Conservation (phyloP, 2,329 filamentous ascomycete species). For the Xylariaceae sp. region DNA sequence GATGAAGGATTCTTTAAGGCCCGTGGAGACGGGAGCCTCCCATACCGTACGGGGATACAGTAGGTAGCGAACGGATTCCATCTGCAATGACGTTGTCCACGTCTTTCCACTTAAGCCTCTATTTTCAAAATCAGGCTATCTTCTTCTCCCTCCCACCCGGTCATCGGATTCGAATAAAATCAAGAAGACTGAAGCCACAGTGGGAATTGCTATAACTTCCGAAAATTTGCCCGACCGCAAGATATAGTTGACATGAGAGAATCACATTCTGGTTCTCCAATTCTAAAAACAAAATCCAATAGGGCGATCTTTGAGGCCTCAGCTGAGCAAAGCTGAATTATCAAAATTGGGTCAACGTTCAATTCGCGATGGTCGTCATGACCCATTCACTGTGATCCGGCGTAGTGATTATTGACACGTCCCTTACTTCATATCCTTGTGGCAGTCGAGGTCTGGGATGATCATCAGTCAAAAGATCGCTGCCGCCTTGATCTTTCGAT, state of each 20-base stretch:
- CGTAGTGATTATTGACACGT: constrained; percentile 6
- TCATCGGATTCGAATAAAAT: no score
- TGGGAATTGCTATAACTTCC: no score
- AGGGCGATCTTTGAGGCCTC: not conserved
- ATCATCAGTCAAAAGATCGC: not conserved
- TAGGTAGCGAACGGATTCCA: no score
- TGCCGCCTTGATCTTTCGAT: constrained; percentile 7
- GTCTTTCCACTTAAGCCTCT: no score
- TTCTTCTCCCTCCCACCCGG: no score
- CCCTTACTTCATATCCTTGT: not conserved
- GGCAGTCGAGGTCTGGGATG: not conserved
- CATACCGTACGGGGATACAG: no score
- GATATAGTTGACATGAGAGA: constrained; percentile 1
- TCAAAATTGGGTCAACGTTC: not conserved
- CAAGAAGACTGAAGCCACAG: no score
- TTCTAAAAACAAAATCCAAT: constrained; percentile 10
- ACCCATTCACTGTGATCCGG: constrained; percentile 7
- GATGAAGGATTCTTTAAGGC: no score
- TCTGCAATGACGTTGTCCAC: no score
- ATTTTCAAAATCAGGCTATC: no score
- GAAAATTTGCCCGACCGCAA: not conserved
- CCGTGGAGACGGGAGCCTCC: no score
- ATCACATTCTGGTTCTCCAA: constrained; percentile 1
- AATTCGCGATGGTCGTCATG: not conserved
- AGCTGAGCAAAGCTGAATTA: constrained; percentile 13